Conservation (phyloP, 164 flowering plant species). For the Berberis thunbergii region DNA sequence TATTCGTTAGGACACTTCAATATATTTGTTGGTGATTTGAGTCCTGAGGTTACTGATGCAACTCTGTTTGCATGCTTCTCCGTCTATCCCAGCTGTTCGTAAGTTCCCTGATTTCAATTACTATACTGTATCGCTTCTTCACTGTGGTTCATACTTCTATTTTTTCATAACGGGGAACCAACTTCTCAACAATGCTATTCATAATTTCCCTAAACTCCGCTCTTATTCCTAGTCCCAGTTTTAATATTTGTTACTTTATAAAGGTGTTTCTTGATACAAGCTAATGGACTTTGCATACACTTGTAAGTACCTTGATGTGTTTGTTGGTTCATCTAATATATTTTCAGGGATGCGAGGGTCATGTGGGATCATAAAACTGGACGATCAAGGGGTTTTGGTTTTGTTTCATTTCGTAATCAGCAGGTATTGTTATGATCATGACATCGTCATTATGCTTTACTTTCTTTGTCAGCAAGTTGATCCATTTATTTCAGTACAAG, state of each 20-base stretch:
- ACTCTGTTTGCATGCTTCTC: slow-evolving; percentile 81
- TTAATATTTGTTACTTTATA: too few species aligned
- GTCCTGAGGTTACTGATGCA: slow-evolving; percentile 94
- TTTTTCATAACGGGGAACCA: too few species aligned
- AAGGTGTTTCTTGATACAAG: too few species aligned
- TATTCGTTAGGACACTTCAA: slow-evolving; percentile 51
- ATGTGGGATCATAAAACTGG: slow-evolving; percentile 98
- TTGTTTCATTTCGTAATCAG: slow-evolving; percentile 80
- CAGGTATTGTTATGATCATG: slow-evolving; percentile 33
- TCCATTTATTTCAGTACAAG: too few species aligned
- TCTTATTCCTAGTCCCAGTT: too few species aligned
- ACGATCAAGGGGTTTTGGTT: slow-evolving; percentile 88
- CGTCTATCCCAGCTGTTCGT: slow-evolving; percentile 83
- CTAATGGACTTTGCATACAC: neutral
- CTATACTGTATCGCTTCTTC: neutral
- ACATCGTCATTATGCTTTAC: too few species aligned
- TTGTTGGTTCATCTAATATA: neutral
- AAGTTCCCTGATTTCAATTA: slow-evolving; percentile 25
- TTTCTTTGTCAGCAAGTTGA: too few species aligned
- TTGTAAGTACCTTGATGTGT: neutral
- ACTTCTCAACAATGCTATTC: too few species aligned
- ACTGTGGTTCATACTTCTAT: neutral
- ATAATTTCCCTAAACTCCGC: too few species aligned
- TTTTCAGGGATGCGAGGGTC: slow-evolving; percentile 76
- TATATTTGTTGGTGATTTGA: slow-evolving; percentile 87